Evolutionary conservation across 345 rosid species (phyloP), one percentile per base, ranked within the genome.

Genomic region (Limnanthes douglasii): DNA sequence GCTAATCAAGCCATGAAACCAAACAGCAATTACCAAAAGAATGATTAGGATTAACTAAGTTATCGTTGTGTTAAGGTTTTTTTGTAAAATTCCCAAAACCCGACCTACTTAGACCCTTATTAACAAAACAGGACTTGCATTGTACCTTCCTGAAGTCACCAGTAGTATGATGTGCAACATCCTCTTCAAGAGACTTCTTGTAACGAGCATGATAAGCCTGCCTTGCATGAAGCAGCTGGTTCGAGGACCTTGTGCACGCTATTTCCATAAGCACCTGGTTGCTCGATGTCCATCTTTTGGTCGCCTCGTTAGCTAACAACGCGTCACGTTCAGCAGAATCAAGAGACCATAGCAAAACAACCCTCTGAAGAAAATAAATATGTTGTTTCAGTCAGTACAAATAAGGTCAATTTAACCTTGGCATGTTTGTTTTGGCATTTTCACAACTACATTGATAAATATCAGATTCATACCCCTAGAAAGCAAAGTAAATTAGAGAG

Each of bases 111-210:
- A 3, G n/a, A n/a, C n/a, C n/a, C n/a, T n/a, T n/a, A n/a, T n/a
- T n/a, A n/a, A n/a, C n/a, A n/a, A n/a, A n/a, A n/a, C n/a, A n/a
- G n/a, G n/a, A n/a, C n/a, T n/a, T n/a, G n/a, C n/a, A 22, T 11
- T 1, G 15, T 46, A 75, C 86, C 86, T 81, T 81, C 23, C 81
- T 68, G 52, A 68, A 71, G 28, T 73, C 84, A 4, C 81, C 81
- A 25, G 51, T 54, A 0, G 75, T 69, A 54, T 77, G 78, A 18
- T 70, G 62, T 0, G 72, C 81, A 14, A 77, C 86, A 40, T 83
- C 90, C 61, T 83, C 95, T 46, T 83, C 95, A n/a, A 83, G 69
- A 0, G 86, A 72, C 51, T 68, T 78, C 70, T 75, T 68, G 48
- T 18, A 83, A 1, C 52, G 69, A 57, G 80, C 75, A 51, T 72